A percentile compares a stretch with the other conserved stretches of the same genome.
These are phyloP conservation scores for Primulina huaijiensis DNA, from an alignment of 257 asterid species.

Conservation along the genomic window DNA sequence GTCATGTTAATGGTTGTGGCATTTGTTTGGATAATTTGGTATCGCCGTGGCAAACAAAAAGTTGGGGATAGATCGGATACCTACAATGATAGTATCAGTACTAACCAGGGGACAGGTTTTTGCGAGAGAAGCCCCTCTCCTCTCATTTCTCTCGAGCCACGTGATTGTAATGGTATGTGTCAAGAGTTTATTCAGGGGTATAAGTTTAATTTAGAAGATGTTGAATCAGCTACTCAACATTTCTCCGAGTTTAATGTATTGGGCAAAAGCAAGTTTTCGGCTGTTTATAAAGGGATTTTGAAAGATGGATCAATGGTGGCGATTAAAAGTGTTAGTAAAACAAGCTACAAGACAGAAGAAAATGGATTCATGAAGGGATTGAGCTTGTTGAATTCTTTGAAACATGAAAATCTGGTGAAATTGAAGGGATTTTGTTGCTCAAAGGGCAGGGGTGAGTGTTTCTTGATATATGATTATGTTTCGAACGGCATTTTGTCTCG, in stretches of 20 bases:
- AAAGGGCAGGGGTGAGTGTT: conserved; percentile 84
- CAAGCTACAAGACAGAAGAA: conserved; percentile 75
- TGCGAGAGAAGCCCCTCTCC: conserved; percentile 58
- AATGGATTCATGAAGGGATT: conserved; percentile 74
- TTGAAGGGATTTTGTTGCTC: conserved; percentile 86
- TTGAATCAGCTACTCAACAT: conserved; percentile 92
- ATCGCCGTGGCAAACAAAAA: conserved; percentile 60
- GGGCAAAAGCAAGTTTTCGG: conserved; percentile 81
- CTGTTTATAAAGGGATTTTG: conserved; percentile 67
- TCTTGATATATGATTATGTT: conserved; percentile 73
- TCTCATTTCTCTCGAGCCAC: conserved; percentile 43
- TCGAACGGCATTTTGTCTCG: conserved; percentile 58
- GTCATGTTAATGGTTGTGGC: conserved; percentile 33
- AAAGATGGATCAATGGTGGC: conserved; percentile 84
- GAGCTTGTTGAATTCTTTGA: conserved; percentile 61
- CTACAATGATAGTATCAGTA: conserved; percentile 46
- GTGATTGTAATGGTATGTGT: conserved; percentile 36
- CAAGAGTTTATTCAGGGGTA: conserved; percentile 36
- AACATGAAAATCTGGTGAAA: conserved; percentile 69
- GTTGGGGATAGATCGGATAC: conserved; percentile 58
- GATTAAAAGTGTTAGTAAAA: conserved; percentile 65
- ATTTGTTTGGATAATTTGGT: conserved; percentile 33
- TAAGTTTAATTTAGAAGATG: conserved; percentile 76
- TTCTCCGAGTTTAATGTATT: conserved; percentile 69
- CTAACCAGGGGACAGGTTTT: conserved; percentile 41